Evolutionary conservation across 1,139 yeast genomes (phyloP), one percentile per base, ranked within the genome.

Genomic region (Saccharomycopsis crataegensis): DNA sequence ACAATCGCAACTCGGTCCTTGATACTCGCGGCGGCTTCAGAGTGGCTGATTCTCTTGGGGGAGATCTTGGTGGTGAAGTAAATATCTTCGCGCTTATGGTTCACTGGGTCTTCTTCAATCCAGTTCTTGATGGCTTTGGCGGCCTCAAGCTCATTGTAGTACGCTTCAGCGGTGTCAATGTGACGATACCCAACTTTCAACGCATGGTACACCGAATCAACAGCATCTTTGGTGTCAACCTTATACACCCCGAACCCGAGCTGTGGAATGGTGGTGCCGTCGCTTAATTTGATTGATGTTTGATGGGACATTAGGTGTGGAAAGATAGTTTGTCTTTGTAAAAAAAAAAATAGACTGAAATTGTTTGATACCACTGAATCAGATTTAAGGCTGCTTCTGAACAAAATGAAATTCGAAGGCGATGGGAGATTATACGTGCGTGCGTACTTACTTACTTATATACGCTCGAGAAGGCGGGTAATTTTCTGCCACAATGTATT

Each of bases 161-260:
- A 86, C 36, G 66, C 64, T 16, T 73, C 72, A 3, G 89, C 89
- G 4, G 82, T 71, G 62, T 83, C 89, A 52, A 83, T 71, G 60
- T 83, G 91, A 58, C 93, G 77, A 64, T 85, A 86, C 0, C 95
- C 95, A 33, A 65, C 70, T 38, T 74, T 70, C 62, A 86, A 72
- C 1, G 85, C 86, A 40, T 72, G 65, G 55, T 72, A 68, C 1
- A 79, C 83, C 33, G 76, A 61, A 1, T 65, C 63, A 2, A 70
- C 64, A 1, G 82, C 73, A 9, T 67, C 69, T 1, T 62, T 58
- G 12, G 66, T 62, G 2, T 80, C 72, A 3, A 79, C 66, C 55
- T 70, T 64, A 70, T 78, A 82, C 4, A 79, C 75, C 1, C 88
- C 88, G 11, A 80, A 69, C 0, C 83, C 88, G 28, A 82, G 66